These are phyloP conservation scores for Rubia balearica DNA, from an alignment of 305 asterid genomes.

Conservation along the genomic window DNA sequence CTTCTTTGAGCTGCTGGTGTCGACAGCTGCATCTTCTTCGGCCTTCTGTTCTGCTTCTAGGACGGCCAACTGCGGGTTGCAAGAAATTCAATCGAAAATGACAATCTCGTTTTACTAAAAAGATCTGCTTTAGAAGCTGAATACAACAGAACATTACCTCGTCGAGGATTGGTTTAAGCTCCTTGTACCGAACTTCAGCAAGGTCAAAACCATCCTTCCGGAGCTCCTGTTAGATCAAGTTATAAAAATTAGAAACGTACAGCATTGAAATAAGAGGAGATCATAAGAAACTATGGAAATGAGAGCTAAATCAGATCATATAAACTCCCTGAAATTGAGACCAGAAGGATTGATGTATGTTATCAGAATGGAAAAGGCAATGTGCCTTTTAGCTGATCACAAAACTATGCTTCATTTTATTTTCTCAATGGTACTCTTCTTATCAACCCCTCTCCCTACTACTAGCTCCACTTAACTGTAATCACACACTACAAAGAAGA, in stretches of 20 bases:
- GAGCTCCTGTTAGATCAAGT: slow-evolving; percentile 49
- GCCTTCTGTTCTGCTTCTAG: slow-evolving; percentile 93
- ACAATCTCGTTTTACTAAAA: background rate
- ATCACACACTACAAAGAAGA: background rate
- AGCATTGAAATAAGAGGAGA: background rate
- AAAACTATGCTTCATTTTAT: background rate
- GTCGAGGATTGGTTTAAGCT: slow-evolving; percentile 88
- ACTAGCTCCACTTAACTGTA: background rate
- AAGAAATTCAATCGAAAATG: background rate
- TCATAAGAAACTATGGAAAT: background rate
- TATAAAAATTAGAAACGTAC: background rate
- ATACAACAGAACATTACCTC: slow-evolving; percentile 45
- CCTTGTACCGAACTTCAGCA: slow-evolving; percentile 86
- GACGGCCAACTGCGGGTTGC: slow-evolving; percentile 55
- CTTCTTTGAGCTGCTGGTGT: slow-evolving; percentile 55
- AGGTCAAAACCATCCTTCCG: slow-evolving; percentile 97
- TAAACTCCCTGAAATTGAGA: background rate
- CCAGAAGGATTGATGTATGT: too few species aligned
- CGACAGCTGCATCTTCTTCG: slow-evolving; percentile 74
- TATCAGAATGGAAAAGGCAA: background rate
- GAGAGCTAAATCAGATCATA: background rate
- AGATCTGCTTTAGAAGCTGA: slow-evolving; percentile 10
- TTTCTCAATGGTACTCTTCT: background rate
- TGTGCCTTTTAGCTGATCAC: background rate
- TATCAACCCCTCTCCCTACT: background rate